phyloP scores from a whole-genome alignment of 352 stramenopile genomes.

The Globisporangium cederbergense region DNA sequence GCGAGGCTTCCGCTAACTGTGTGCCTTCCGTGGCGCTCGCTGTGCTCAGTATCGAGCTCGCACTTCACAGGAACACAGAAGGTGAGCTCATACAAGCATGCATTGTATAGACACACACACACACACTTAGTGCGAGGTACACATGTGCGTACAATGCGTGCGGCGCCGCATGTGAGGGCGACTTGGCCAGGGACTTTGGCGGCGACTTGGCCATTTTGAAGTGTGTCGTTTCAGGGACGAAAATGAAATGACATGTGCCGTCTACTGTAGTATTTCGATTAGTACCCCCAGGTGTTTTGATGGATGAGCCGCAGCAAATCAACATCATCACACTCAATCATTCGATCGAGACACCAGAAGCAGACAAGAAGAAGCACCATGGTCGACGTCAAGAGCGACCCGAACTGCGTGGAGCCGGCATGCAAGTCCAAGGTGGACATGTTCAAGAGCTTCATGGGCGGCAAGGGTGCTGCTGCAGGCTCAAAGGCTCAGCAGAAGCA shows the following conservation, averaged over 20 bases:
- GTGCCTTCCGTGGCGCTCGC: slow-evolving; percentile 60
- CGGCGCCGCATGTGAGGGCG: slow-evolving; percentile 17
- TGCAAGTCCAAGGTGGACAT: slow-evolving; percentile 86
- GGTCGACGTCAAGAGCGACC: slow-evolving; percentile 51
- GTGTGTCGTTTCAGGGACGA: slow-evolving; percentile 11
- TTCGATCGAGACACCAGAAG: slow-evolving; percentile 5
- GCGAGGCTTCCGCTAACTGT: slow-evolving; percentile 67
- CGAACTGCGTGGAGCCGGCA: slow-evolving; percentile 82
- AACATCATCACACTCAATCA: not conserved
- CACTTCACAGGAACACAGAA: slow-evolving; percentile 18
- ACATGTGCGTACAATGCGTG: slow-evolving; percentile 27
- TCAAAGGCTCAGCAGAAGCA: slow-evolving; percentile 6
- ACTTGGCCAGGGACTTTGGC: slow-evolving; percentile 50
- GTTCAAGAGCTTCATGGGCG: slow-evolving; percentile 73
- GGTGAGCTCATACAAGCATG: not conserved
- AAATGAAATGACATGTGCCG: not conserved
- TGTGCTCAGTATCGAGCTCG: slow-evolving; percentile 56
- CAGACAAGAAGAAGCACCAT: slow-evolving; percentile 17
- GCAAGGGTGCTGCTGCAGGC: slow-evolving; percentile 19
- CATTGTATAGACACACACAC: not conserved
- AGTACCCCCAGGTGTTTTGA: slow-evolving; percentile 6
- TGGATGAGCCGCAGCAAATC: not conserved
- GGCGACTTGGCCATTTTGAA: slow-evolving; percentile 26
- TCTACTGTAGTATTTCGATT: not conserved
- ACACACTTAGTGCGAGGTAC: no score